Conservation (phyloP, 108 stramenopile genomes). For the Schizochytrium sp. region DNA sequence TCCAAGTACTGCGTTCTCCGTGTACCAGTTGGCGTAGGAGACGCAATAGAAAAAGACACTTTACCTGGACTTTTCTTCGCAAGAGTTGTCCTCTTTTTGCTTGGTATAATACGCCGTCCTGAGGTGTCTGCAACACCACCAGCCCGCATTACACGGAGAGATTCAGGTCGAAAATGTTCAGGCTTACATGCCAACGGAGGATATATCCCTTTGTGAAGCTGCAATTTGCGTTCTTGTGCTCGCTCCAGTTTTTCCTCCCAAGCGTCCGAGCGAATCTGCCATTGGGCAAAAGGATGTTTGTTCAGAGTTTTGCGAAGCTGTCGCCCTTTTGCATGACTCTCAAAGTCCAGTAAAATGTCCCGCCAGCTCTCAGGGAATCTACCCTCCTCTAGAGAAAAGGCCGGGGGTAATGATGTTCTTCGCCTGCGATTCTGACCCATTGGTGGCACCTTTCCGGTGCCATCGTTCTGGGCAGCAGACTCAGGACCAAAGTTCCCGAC, state of each 20-base stretch:
- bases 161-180: background rate
- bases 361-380: background rate
- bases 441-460: background rate
- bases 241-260: constrained; percentile 40
- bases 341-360: background rate
- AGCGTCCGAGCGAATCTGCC: background rate
- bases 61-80: too few species aligned
- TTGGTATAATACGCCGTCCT: background rate
- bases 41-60: background rate
- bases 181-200: constrained; percentile 25
- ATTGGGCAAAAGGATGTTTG: constrained; percentile 24
- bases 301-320: background rate
- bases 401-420: background rate
- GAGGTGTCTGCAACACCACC: background rate
- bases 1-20: constrained; percentile 52
- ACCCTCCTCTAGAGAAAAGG: background rate
- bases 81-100: background rate
- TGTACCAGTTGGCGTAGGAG: background rate
- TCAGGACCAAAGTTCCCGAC: background rate
- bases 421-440: background rate
- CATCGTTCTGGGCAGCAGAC: background rate
- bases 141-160: background rate
- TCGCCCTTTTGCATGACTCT: background rate
- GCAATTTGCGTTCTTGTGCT: constrained; percentile 39
- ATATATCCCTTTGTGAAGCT: background rate